Evolutionary conservation across 331 rosid genomes (phyloP).

Genomic region (Cucumis variabilis): DNA sequence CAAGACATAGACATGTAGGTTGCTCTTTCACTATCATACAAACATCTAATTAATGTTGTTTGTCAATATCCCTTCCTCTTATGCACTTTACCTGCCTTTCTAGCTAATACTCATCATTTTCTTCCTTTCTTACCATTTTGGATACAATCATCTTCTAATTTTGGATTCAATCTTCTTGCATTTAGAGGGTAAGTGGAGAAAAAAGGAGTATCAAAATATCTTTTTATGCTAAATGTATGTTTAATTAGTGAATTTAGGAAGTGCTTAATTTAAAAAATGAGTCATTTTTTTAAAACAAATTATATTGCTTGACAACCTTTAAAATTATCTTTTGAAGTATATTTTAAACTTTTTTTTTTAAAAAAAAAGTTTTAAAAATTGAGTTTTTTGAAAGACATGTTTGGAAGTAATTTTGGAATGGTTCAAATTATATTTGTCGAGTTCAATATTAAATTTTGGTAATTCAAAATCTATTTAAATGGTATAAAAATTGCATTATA

Average conservation of each 20-base stretch:
- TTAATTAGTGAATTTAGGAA: neutral
- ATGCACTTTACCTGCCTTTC: neutral
- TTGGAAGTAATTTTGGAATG: too few relatives aligned
- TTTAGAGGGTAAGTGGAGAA: neutral
- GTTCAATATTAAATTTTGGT: too few relatives aligned
- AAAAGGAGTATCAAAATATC: neutral
- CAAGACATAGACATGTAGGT: constrained; percentile 11
- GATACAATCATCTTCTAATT: neutral
- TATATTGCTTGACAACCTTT: too few relatives aligned
- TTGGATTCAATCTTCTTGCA: neutral
- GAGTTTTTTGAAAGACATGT: too few relatives aligned
- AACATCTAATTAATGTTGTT: constrained; percentile 18
- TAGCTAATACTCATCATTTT: neutral
- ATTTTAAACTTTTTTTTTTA: too few relatives aligned
- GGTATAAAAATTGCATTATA: too few relatives aligned
- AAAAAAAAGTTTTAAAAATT: too few relatives aligned
- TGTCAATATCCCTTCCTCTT: neutral
- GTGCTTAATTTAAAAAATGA: too few relatives aligned
- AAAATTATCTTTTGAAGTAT: too few relatives aligned
- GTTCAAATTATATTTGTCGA: too few relatives aligned
- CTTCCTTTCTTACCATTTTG: neutral
- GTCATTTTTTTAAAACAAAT: too few relatives aligned
- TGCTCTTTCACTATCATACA: constrained; percentile 24
- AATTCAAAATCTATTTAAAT: too few relatives aligned
- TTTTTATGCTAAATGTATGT: neutral